phyloP scores from a whole-genome alignment of 306 rosid genomes.

The Prunus armeniaca region DNA sequence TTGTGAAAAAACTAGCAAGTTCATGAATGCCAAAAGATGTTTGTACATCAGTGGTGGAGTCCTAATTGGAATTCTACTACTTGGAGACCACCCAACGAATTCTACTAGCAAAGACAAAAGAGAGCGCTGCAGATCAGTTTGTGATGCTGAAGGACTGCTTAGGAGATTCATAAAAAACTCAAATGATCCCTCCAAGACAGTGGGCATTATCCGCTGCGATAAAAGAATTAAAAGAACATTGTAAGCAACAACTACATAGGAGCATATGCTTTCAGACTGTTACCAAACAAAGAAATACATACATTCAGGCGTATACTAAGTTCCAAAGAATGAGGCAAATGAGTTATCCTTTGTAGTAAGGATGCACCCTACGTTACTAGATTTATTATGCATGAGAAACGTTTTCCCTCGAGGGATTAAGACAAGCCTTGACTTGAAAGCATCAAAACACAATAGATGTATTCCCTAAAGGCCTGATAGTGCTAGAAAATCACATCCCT shows the following conservation, averaged over 20 bases:
- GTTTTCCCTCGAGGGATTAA: neutral
- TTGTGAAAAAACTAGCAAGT: constrained; percentile 65
- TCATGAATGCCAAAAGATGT: constrained; percentile 71
- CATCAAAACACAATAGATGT: neutral
- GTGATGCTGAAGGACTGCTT: constrained; percentile 51
- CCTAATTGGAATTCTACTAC: constrained; percentile 53
- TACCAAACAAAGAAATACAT: neutral
- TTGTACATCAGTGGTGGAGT: constrained; percentile 72
- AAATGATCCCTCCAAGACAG: constrained; percentile 60
- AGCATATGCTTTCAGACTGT: neutral
- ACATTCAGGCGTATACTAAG: neutral
- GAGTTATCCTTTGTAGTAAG: neutral
- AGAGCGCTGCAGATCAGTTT: constrained; percentile 56
- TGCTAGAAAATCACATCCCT: neutral
- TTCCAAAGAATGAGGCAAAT: neutral
- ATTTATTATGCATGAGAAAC: neutral
- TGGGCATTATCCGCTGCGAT: constrained; percentile 65
- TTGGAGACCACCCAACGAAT: constrained; percentile 59
- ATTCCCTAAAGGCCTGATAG: neutral
- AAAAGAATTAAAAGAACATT: constrained; percentile 20
- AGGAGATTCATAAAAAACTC: constrained; percentile 71
- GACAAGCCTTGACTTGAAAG: neutral
- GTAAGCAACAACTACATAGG: constrained; percentile 15
- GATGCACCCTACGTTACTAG: neutral
- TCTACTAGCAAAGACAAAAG: constrained; percentile 74